phyloP scores from a whole-genome alignment of 2,329 filamentous ascomycete species.

The Orbilia ellipsospora region DNA sequence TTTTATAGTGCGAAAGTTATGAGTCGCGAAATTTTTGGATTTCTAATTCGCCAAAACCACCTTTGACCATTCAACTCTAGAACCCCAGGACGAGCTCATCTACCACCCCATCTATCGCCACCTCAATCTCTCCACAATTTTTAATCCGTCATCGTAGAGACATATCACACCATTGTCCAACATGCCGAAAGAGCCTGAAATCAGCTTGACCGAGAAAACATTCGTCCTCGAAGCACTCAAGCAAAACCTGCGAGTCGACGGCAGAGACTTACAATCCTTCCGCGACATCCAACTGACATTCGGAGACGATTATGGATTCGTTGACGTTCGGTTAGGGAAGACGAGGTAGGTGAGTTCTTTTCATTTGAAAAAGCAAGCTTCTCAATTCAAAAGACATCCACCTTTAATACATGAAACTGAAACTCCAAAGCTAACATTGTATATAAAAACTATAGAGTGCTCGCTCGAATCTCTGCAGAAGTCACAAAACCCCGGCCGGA shows the following conservation, averaged over 20 bases:
- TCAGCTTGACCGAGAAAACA: constrained; percentile 85
- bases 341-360: constrained; percentile 73
- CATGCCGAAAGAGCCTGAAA: constrained; percentile 93
- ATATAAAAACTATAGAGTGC: constrained; percentile 69
- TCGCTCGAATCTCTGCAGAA: constrained; percentile 87
- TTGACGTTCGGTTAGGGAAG: constrained; percentile 87
- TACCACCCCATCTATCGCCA: background rate
- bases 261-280: constrained; percentile 82
- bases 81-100: constrained; percentile 10
- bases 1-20: constrained; percentile 34
- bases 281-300: constrained; percentile 81
- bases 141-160: background rate
- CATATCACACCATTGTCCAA: constrained; percentile 55
- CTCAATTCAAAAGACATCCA: background rate
- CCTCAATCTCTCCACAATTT: background rate
- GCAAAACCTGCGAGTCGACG: constrained; percentile 84
- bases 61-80: constrained; percentile 10
- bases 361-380: background rate
- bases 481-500: constrained; percentile 86
- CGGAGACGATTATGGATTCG: constrained; percentile 89
- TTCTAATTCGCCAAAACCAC: constrained; percentile 28
- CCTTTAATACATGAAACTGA: background rate
- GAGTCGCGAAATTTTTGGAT: constrained; percentile 53
- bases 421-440: background rate
- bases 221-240: constrained; percentile 86